Evolutionary conservation across 1,284 basidiomycete genomes (phyloP).

Genomic region (Ustilago loliicola): DNA sequence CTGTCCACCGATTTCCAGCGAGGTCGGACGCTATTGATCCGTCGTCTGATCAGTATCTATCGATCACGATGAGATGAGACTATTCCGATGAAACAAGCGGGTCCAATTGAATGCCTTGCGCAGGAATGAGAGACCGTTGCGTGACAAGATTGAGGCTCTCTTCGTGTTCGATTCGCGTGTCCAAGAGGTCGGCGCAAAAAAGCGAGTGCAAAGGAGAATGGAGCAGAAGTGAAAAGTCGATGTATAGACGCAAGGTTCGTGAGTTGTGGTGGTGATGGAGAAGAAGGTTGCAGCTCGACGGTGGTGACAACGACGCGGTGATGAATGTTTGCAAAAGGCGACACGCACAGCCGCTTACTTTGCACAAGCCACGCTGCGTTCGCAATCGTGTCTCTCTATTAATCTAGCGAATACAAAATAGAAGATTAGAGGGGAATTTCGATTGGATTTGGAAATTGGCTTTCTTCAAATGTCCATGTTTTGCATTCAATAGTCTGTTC

Average conservation of each 20-base stretch:
- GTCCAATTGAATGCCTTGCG: neutral
- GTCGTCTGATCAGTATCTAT: neutral
- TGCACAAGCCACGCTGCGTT: neutral
- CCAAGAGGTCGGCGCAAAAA: neutral
- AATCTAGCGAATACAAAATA: conserved; percentile 4
- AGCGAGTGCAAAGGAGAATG: neutral
- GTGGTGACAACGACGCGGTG: neutral
- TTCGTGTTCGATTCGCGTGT: neutral
- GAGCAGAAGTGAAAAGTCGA: neutral
- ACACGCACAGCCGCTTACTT: conserved; percentile 6
- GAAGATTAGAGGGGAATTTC: neutral
- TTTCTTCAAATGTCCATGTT: no score
- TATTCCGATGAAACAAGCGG: neutral
- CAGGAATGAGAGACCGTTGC: neutral
- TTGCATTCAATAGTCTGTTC: no score
- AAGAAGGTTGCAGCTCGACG: neutral
- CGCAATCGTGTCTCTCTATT: no score
- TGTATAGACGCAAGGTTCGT: neutral
- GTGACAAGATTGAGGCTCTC: neutral
- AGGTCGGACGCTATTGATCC: neutral
- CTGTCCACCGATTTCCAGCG: neutral
- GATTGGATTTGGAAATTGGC: neutral
- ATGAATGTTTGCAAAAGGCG: neutral
- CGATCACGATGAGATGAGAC: neutral
- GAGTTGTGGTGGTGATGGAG: neutral